Conservation (phyloP, 495 filamentous ascomycete species). For the Staphylotrichum tortipilum region DNA sequence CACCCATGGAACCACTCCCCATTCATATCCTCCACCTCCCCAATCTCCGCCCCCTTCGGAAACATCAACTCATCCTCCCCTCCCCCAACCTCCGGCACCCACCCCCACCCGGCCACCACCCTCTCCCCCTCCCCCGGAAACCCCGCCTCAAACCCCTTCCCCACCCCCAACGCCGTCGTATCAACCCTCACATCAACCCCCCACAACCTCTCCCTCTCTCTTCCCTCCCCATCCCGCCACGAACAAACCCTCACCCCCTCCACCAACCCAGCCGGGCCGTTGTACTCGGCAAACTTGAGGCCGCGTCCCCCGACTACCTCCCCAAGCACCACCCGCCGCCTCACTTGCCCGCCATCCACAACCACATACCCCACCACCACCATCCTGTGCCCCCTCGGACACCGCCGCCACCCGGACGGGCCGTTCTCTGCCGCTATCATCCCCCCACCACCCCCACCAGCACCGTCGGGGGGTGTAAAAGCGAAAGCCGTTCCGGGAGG, state of each 20-base stretch:
- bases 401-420: conserved; percentile 69
- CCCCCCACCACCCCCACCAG: no score
- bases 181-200: conserved; percentile 27
- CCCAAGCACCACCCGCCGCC: conserved; percentile 34
- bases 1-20: conserved; percentile 77
- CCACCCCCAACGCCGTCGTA: conserved; percentile 6
- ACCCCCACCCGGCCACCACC: conserved; percentile 60
- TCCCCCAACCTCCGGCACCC: conserved; percentile 55
- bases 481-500: no score
- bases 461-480: no score
- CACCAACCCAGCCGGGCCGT: conserved; percentile 18
- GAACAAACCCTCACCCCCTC: conserved; percentile 16
- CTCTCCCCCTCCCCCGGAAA: conserved; percentile 66
- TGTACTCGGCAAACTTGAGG: conserved; percentile 35
- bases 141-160: background rate
- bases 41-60: conserved; percentile 70
- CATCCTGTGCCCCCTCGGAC: conserved; percentile 71
- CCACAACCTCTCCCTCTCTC: conserved; percentile 24
- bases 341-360: conserved; percentile 35
- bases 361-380: conserved; percentile 63
- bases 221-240: conserved; percentile 6
- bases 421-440: conserved; percentile 67
- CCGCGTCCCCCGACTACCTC: conserved; percentile 64
- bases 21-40: conserved; percentile 73
- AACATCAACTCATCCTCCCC: conserved; percentile 68